Evolutionary conservation across 495 filamentous ascomycete genomes (phyloP).

Genomic region (Cercophora samala): DNA sequence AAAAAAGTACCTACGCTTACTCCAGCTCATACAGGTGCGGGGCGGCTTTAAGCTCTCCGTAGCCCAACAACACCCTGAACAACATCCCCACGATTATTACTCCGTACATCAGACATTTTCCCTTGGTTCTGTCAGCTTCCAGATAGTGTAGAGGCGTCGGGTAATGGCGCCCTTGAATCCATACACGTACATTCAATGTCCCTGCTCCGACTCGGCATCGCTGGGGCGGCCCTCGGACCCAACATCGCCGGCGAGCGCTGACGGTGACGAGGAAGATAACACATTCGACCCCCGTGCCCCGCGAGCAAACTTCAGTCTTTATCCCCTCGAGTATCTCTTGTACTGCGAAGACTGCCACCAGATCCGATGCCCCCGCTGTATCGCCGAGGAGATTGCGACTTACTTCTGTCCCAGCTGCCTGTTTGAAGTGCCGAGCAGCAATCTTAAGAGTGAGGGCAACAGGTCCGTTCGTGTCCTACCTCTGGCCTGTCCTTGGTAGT

Average conservation of each 20-base stretch:
- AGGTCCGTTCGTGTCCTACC: conserved; percentile 54
- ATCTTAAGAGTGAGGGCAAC: conserved; percentile 86
- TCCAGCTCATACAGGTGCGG: too few relatives aligned
- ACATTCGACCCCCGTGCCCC: conserved; percentile 83
- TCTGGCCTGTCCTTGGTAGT: conserved; percentile 1
- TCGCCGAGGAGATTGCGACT: conserved; percentile 84
- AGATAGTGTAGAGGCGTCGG: not conserved
- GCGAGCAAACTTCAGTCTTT: conserved; percentile 83
- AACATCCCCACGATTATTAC: not conserved
- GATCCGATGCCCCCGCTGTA: conserved; percentile 89
- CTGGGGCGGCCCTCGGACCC: conserved; percentile 41
- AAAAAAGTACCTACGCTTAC: too few relatives aligned
- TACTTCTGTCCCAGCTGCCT: conserved; percentile 96
- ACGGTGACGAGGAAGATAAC: conserved; percentile 68
- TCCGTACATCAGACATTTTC: not conserved
- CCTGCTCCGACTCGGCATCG: conserved; percentile 66
- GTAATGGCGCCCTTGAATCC: conserved; percentile 76
- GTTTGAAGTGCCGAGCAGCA: conserved; percentile 89
- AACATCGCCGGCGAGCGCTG: conserved; percentile 37
- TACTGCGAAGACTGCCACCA: conserved; percentile 97
- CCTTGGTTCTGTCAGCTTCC: not conserved
- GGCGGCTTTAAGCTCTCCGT: not conserved
- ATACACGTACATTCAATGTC: conserved; percentile 89
- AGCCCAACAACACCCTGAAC: not conserved
- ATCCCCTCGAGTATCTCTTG: conserved; percentile 87